Evolutionary conservation across 1,139 yeast genomes (phyloP), one percentile per base, ranked within the genome.

Genomic region (Pichia sp.): DNA sequence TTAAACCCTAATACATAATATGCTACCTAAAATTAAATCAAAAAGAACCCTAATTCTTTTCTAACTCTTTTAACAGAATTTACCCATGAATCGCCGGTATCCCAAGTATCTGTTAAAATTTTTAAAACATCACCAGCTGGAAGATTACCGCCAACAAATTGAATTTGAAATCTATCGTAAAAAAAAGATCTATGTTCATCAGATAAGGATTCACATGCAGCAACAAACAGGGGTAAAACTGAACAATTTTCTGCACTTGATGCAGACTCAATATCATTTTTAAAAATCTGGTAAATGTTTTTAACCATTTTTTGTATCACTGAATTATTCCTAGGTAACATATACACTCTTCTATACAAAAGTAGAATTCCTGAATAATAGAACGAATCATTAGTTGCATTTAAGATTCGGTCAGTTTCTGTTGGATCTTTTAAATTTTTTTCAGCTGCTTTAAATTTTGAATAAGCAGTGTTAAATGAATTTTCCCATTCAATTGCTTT

Each of bases 121-220:
- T 50, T 51, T 14, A 55, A 31, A 9, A 51, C 57, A 49, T 53
- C 56, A 33, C 57, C 56, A 7, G 57, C 45, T 1, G 56, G 57
- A 11, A 47, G 42, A 46, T 53, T 53, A 5, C 57, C 57, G 8
- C 57, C 57, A 22, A 55, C 44, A 43, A 55, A 53, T 30, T 55
- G 57, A 18, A 55, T 52, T 43, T 53, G 45, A 47, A 55, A 55
- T 22, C 57, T 45, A 19, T 51, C 53, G 38, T 50, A 51, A 19
- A 55, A 55, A 44, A 55, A 55, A 5, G 44, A 18, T 14, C 51
- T 29, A 49, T 55, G 54, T 18, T 53, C 49, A 27, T 38, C 44
- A 3, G 34, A 31, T 14, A 51, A 38, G 3, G 56, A 49, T 22
- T 55, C 54, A 45, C 56, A 53, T 9, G 57, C 57, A 6, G 54